A percentile compares a stretch with the other conserved stretches of the same genome.
Evolutionary conservation across 1,139 yeast species (phyloP).

Genomic region (Lodderomyces parapsilosis): DNA sequence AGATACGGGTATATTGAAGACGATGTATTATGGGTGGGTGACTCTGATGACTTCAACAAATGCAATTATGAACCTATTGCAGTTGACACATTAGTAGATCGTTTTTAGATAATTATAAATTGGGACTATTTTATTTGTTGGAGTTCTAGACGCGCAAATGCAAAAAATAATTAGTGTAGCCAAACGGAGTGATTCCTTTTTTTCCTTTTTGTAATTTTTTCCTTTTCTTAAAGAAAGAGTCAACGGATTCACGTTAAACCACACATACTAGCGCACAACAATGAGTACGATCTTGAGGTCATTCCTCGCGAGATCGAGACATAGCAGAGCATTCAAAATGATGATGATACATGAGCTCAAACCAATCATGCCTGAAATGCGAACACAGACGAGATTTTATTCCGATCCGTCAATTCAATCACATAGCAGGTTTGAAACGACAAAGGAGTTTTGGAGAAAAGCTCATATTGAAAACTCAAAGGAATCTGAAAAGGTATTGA

Average conservation of each 20-base stretch:
- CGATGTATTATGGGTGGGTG: constrained; percentile 33
- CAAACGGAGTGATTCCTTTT: neutral
- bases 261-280: neutral
- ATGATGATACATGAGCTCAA: constrained; percentile 13
- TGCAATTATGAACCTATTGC: constrained; percentile 23
- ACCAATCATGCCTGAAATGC: constrained; percentile 8
- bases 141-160: constrained; percentile 1
- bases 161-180: neutral
- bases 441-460: constrained; percentile 17
- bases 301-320: constrained; percentile 10
- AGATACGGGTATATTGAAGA: constrained; percentile 28
- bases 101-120: neutral
- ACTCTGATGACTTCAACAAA: constrained; percentile 12
- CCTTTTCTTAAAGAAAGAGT: no score
- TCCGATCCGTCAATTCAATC: neutral
- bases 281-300: constrained; percentile 8
- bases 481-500: constrained; percentile 32
- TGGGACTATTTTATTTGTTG: neutral
- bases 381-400: constrained; percentile 3
- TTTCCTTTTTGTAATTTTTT: neutral
- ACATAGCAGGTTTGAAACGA: constrained; percentile 5
- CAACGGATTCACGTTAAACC: neutral
- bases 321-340: constrained; percentile 12
- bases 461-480: constrained; percentile 36
- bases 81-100: constrained; percentile 9